phyloP scores from a whole-genome alignment of 164 flowering plant species.

The Euptelea pleiosperma region DNA sequence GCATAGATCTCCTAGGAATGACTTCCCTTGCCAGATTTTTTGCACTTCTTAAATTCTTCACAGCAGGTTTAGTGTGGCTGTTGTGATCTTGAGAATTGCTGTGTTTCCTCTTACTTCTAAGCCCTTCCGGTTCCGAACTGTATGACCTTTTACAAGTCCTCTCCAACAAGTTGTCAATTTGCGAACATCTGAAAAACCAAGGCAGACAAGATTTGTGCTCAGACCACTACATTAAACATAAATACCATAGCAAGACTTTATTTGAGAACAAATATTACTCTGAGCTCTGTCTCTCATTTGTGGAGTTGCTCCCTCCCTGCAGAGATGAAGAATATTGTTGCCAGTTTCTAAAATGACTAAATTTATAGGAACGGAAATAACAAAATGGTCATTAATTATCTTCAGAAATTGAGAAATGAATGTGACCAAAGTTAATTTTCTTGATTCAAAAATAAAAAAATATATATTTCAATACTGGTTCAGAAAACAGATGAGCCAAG shows the following conservation, averaged over 20 bases:
- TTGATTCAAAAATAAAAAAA: too few species aligned
- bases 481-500: too few species aligned
- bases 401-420: too few species aligned
- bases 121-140: conserved; percentile 22
- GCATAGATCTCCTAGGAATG: conserved; percentile 39
- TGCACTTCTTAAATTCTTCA: conserved; percentile 30
- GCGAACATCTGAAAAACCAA: conserved; percentile 34
- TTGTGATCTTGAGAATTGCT: conserved; percentile 8
- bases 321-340: conserved; percentile 7
- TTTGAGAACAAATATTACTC: conserved; percentile 26
- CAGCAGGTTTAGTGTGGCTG: conserved; percentile 8
- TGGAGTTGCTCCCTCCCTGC: conserved; percentile 32
- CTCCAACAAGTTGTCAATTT: conserved; percentile 21
- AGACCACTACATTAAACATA: conserved; percentile 1
- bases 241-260: not conserved
- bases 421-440: too few species aligned
- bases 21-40: conserved; percentile 20
- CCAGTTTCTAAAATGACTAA: conserved; percentile 4
- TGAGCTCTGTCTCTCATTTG: conserved; percentile 26
- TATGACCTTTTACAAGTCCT: conserved; percentile 16
- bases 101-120: conserved; percentile 22
- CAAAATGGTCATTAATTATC: too few species aligned
- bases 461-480: too few species aligned
- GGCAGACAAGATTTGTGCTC: conserved; percentile 2
- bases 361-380: not conserved